phyloP scores from a whole-genome alignment of 2,329 filamentous ascomycete genomes.

The Simplicillium sp. region DNA sequence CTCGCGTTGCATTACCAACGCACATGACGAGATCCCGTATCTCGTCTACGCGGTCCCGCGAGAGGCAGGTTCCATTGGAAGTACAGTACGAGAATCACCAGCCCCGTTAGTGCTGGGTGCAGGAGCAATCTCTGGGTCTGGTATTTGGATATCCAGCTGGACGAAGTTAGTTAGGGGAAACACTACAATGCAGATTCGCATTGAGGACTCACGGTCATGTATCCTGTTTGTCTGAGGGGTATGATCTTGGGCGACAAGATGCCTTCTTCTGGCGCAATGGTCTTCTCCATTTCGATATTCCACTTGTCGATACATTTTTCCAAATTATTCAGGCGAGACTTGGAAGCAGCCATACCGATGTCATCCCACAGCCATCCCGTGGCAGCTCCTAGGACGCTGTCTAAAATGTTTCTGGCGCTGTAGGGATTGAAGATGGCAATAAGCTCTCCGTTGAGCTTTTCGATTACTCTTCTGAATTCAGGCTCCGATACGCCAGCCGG shows the following conservation, averaged over 20 bases:
- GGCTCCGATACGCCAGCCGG: constrained; percentile 72
- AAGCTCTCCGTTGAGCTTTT: constrained; percentile 72
- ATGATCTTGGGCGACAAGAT: constrained; percentile 60
- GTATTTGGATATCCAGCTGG: constrained; percentile 72
- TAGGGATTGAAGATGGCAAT: constrained; percentile 74
- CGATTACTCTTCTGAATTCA: constrained; percentile 75
- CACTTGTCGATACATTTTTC: constrained; percentile 80
- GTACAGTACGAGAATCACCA: constrained; percentile 23
- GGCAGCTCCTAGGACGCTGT: constrained; percentile 67
- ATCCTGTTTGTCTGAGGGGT: constrained; percentile 71
- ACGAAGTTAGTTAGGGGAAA: not conserved
- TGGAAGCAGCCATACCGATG: constrained; percentile 65
- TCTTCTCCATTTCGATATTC: constrained; percentile 64
- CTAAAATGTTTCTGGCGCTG: constrained; percentile 65
- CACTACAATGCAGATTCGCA: not conserved
- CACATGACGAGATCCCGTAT: not conserved
- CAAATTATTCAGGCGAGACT: constrained; percentile 57
- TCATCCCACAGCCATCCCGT: constrained; percentile 97
- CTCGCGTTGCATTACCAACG: not conserved
- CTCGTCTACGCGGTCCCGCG: constrained; percentile 10
- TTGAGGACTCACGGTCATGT: constrained; percentile 59
- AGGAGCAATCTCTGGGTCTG: constrained; percentile 61
- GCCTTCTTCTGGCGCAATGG: constrained; percentile 38
- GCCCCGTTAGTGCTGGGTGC: constrained; percentile 34
- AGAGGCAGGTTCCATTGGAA: constrained; percentile 22